Evolutionary conservation across 306 rosid genomes (phyloP), one percentile per base, ranked within the genome.

Genomic region (Begonia loranthoides): DNA sequence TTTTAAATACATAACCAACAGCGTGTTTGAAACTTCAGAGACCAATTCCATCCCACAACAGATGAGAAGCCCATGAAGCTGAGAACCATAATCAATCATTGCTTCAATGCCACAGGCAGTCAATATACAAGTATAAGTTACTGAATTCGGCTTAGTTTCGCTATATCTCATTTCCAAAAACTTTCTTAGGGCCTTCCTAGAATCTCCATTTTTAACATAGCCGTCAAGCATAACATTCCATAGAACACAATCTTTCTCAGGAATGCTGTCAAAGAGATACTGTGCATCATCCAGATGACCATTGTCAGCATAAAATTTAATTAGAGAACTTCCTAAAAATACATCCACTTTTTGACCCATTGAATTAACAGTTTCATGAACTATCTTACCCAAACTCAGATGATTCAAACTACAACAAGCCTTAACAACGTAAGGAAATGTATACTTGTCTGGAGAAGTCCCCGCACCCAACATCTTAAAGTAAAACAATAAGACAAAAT

Each of bases 201-300:
- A 58, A 43, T 87, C 85, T 56, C 83, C 83, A 60, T 39, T 72
- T 60, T 66, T 83, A 36, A 56, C 84, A 68, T 80, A 80, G 46
- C 81, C 87, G 53, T 63, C 55, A 53, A 87, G 87, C 94, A 87
- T 76, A 44, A 87, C 94, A 73, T 83, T 87, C 84, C 94, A 87
- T 63, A 74, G 50, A 66, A 87, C 69, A 54, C 55, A 43, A 40
- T 80, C 96, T 71, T 60, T 83, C 28, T 12, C 10, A 52, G 85
- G 79, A 65, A 83, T 67, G 68, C 75, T 70, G 66, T 83, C 90
- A 54, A 87, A 87, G 70, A 87, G 53, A 13, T 4, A 12, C 24
- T 77, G 70, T 1, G 96, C 96, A 61, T 74, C 82, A 52, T 55
- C 49, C 45, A 87, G 63, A 62, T 38, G 65, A 41, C 79, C 90